Base-by-base conservation (phyloP, 1,139 yeast genomes). In the Nakaseomyces nivariensis region DNA sequence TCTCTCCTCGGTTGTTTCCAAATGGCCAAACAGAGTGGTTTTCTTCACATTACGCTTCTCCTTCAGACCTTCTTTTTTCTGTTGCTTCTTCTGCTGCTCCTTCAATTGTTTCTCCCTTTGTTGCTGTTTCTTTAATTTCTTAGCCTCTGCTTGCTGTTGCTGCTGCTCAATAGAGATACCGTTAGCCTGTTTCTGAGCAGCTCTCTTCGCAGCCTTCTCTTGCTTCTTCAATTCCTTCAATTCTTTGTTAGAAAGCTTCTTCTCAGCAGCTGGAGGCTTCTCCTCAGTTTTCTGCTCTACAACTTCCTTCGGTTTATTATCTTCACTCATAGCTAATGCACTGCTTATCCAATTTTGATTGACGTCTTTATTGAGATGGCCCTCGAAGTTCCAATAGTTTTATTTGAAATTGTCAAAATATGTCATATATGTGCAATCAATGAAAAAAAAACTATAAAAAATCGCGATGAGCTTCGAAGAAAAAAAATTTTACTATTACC, bases 151-250 rank as follows among this genome's bases (percentile, higher is more conserved):
- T 51, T 60, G 64, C 31, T 60, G 58, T 48, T 66, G 66, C 50
- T 66, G 68, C 43, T 64, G 63, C 50, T 65, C 68, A 26, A 64
- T 52, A 9, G 69, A 56, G 33, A 65, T 64, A 47, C 69, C 69
- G 52, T 63, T 63, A 22, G 62, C 68, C 48, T 63, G 66, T 51
- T 66, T 66, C 51, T 58, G 58, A 8, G 68, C 69, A 8, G 68
- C 54, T 66, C 97, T 74, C 66, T 87, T 86, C 45, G 92, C 95
- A 5, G 95, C 92, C 67, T 90, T 90, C 61, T 89, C 96, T 60
- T 81, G 79, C 73, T 89, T 88, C 66, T 88, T 87, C 66, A 82
- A 70, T 60, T 89, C 96, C 65, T 90, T 90, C 56, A 89, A 74
- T 63, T 89, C 95, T 61, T 88, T 89, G 58, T 88, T 86, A 8